Conservation (phyloP, 2,329 filamentous ascomycete species). For the Zymoseptoria ardabiliae region DNA sequence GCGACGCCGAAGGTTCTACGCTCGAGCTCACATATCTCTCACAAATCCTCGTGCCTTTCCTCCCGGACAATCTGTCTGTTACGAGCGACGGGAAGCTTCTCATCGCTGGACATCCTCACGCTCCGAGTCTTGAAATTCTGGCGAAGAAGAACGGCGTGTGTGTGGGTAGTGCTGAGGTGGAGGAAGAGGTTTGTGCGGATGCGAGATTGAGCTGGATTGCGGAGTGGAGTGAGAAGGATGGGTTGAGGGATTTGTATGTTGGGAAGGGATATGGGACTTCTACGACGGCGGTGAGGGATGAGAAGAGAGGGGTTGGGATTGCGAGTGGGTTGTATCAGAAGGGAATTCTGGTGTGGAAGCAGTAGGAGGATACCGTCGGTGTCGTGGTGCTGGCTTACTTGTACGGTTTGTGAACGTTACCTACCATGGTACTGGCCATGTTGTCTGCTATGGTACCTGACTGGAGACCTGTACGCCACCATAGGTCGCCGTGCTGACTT, state of each 20-base stretch:
- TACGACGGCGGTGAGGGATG: constrained; percentile 34
- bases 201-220: constrained; percentile 25
- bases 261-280: constrained; percentile 32
- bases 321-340: constrained; percentile 36
- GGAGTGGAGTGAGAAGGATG: constrained; percentile 33
- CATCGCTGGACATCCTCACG: constrained; percentile 36
- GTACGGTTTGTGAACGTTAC: neutral
- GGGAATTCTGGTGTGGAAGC: constrained; percentile 33
- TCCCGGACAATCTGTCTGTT: constrained; percentile 36
- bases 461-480: no score
- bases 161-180: constrained; percentile 17
- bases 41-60: constrained; percentile 23
- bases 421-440: neutral
- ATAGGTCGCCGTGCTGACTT: neutral
- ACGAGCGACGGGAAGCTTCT: constrained; percentile 33
- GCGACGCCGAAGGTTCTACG: neutral
- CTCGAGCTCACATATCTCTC: constrained; percentile 10
- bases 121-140: constrained; percentile 24
- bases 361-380: constrained; percentile 1
- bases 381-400: neutral
- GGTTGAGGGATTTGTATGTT: constrained; percentile 32
- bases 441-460: no score
- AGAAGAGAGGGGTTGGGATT: constrained; percentile 28
- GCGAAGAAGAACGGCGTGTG: constrained; percentile 15
- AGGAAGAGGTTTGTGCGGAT: constrained; percentile 26